These are phyloP conservation scores for Arthrobotrys iridis DNA, from an alignment of 2,329 filamentous ascomycete genomes.

Conservation along the genomic window DNA sequence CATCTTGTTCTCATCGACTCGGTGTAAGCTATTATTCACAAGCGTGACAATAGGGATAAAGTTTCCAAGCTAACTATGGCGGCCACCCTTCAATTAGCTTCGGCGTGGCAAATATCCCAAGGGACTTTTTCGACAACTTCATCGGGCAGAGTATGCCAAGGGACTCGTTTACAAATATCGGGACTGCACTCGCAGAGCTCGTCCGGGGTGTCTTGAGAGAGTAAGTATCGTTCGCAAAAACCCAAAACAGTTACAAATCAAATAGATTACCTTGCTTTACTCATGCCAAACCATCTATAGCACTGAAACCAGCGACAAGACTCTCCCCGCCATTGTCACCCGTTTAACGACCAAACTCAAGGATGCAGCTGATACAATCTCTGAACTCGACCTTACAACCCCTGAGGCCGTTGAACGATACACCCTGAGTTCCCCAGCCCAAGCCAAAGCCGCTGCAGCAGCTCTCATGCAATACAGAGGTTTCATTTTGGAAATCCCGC, in stretches of 20 bases:
- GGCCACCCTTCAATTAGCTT: not conserved
- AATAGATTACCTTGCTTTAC: too few relatives aligned
- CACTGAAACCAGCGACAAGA: not conserved
- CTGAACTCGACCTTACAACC: not conserved
- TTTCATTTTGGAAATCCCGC: not conserved
- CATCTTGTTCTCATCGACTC: not conserved
- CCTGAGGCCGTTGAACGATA: not conserved
- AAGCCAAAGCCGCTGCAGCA: not conserved
- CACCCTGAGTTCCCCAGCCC: not conserved
- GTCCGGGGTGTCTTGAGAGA: not conserved
- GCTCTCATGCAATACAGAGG: not conserved
- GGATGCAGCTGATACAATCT: not conserved
- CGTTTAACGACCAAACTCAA: conserved; percentile 5
- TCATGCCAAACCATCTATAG: too few relatives aligned
- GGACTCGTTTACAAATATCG: not conserved
- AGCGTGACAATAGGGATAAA: not conserved
- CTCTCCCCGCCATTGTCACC: not conserved
- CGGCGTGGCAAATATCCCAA: not conserved
- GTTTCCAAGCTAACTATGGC: not conserved
- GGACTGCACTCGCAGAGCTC: not conserved
- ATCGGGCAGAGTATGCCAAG: not conserved
- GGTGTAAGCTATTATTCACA: conserved; percentile 1
- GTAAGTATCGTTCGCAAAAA: too few relatives aligned
- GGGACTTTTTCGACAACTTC: not conserved
- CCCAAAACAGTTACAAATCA: too few relatives aligned